Evolutionary conservation across 2,329 filamentous ascomycete species (phyloP).

Genomic region (Alternaria sp.): DNA sequence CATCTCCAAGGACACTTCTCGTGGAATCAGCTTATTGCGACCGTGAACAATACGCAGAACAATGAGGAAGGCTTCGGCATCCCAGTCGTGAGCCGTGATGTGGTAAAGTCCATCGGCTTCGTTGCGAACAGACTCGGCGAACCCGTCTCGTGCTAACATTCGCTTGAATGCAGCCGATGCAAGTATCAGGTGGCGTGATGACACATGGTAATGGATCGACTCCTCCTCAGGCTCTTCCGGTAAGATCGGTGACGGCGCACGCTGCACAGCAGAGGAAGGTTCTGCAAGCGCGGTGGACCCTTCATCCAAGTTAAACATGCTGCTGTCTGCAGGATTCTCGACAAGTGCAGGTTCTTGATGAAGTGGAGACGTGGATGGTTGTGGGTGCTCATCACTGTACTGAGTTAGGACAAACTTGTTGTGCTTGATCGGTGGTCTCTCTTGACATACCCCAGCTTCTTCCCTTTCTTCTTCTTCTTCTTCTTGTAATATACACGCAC

Average conservation of each 20-base stretch:
- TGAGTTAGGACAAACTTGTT: not conserved
- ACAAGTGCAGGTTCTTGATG: not conserved
- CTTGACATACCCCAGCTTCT: no score
- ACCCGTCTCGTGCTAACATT: not conserved
- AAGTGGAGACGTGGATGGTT: not conserved
- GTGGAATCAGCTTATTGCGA: slow-evolving; percentile 1
- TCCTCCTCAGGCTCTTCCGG: not conserved
- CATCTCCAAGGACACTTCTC: not conserved
- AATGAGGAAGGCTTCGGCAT: not conserved
- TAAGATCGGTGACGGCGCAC: no score
- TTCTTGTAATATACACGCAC: not conserved
- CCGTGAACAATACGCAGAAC: not conserved
- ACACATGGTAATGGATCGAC: not conserved
- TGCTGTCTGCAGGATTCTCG: not conserved
- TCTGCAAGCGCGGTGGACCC: not conserved
- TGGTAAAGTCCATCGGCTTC: not conserved
- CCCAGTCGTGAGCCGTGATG: not conserved
- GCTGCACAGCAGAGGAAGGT: not conserved
- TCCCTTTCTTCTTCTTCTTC: not conserved
- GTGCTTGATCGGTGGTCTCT: no score
- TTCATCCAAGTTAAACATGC: not conserved
- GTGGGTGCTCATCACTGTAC: not conserved
- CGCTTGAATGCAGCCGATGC: not conserved
- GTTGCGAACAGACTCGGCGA: not conserved
- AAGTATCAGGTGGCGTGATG: slow-evolving; percentile 4